Conservation (phyloP, 169 alveolate genomes). For the Plasmodium gonderi region DNA sequence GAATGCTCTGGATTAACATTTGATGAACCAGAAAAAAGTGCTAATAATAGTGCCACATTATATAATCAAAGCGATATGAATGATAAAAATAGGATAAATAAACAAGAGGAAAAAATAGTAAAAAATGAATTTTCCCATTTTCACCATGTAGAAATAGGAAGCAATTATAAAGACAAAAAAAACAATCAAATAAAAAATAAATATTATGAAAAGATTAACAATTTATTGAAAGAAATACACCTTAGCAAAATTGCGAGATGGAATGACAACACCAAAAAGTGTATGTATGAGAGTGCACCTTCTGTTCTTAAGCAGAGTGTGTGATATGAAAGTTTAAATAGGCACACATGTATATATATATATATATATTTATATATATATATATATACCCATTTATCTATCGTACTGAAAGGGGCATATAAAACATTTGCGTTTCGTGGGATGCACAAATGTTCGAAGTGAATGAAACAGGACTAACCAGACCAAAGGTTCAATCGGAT, state of each 20-base stretch:
- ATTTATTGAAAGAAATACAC: conserved; percentile 30
- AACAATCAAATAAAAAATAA: conserved; percentile 11
- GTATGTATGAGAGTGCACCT: not conserved
- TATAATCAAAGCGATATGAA: not conserved
- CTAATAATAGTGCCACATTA: not conserved
- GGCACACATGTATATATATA: not conserved
- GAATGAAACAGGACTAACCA: not conserved
- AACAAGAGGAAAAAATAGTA: not conserved
- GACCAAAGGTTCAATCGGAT: not conserved
- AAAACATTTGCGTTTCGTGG: not conserved
- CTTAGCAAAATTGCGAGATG: conserved; percentile 44
- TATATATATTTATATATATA: not conserved
- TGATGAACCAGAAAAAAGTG: not conserved
- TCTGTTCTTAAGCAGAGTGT: not conserved
- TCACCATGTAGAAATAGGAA: not conserved
- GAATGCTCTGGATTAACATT: not conserved
- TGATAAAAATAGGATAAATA: not conserved
- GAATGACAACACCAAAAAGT: not conserved
- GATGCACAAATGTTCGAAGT: not conserved
- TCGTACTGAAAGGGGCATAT: not conserved
- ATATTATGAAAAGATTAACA: conserved; percentile 52
- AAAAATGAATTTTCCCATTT: not conserved
- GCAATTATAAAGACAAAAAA: not conserved
- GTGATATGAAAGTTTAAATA: not conserved
- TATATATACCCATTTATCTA: not conserved